Conservation (phyloP, 2,329 filamentous ascomycete genomes). For the Pestalotiopsis sp. region DNA sequence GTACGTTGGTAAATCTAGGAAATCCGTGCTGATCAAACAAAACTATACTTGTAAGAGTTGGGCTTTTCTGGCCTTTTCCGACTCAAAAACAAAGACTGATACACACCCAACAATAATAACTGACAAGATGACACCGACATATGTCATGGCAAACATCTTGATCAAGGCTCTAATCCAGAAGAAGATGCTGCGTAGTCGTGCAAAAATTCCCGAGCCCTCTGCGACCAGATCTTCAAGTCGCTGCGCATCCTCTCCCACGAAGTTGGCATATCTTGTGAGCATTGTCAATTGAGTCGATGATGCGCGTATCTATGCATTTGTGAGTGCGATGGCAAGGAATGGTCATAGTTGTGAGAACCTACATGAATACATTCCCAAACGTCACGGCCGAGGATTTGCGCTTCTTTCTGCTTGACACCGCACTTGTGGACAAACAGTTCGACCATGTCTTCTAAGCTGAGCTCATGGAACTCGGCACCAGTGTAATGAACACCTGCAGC, state of each 20-base stretch:
- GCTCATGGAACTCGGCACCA: conserved; percentile 3
- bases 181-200: neutral
- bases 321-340: neutral
- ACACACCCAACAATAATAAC: neutral
- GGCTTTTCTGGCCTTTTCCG: neutral
- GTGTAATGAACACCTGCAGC: conserved; percentile 7
- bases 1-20: neutral
- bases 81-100: neutral
- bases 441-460: neutral
- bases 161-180: neutral
- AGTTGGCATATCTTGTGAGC: neutral
- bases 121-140: neutral
- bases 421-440: conserved; percentile 1
- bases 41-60: neutral
- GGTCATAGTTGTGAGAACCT: neutral
- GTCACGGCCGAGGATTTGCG: neutral
- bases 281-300: neutral
- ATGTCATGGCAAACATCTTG: neutral
- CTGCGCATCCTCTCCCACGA: conserved; percentile 1
- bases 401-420: conserved; percentile 2
- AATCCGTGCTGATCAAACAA: neutral
- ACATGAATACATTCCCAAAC: conserved; percentile 5
- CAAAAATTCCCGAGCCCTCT: neutral
- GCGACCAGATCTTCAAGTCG: neutral
- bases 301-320: neutral